A percentile compares a stretch with the other conserved stretches of the same genome.
phyloP scores from a whole-genome alignment of 345 rosid species.

The Angophora floribunda region DNA sequence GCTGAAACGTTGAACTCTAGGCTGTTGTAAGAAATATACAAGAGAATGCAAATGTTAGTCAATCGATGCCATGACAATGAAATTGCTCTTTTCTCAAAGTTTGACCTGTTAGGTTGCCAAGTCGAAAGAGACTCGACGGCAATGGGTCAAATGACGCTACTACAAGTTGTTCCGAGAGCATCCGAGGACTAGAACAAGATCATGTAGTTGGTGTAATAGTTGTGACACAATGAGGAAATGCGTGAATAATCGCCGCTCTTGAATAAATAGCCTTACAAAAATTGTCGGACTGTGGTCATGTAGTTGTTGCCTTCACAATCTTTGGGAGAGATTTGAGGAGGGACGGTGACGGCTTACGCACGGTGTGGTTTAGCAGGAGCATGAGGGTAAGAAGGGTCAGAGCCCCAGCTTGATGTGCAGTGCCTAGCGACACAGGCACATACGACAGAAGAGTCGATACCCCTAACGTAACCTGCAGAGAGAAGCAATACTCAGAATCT shows the following conservation, averaged over 20 bases:
- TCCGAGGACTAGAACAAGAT: not conserved
- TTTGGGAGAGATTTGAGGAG: conserved; percentile 80
- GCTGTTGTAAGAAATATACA: no score
- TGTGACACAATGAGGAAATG: not conserved
- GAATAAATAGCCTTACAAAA: not conserved
- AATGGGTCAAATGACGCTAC: not conserved
- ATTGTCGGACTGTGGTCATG: not conserved
- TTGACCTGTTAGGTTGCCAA: not conserved
- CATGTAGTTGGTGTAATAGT: not conserved
- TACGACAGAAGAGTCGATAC: conserved; percentile 77
- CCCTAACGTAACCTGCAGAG: conserved; percentile 67
- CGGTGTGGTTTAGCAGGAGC: conserved; percentile 76
- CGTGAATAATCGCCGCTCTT: not conserved
- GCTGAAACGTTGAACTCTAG: not conserved
- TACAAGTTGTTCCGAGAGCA: not conserved
- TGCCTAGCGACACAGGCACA: conserved; percentile 77
- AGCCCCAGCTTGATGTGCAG: conserved; percentile 88
- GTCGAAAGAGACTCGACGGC: not conserved
- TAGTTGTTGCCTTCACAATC: conserved; percentile 22
- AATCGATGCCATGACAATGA: not conserved
- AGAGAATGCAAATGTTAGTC: not conserved
- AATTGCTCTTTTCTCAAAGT: not conserved
- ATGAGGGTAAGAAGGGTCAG: conserved; percentile 65
- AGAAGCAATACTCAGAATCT: not conserved
- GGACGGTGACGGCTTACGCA: conserved; percentile 58